Base-by-base conservation (phyloP, 345 rosid genomes). In the Eucalyptus sp. region DNA sequence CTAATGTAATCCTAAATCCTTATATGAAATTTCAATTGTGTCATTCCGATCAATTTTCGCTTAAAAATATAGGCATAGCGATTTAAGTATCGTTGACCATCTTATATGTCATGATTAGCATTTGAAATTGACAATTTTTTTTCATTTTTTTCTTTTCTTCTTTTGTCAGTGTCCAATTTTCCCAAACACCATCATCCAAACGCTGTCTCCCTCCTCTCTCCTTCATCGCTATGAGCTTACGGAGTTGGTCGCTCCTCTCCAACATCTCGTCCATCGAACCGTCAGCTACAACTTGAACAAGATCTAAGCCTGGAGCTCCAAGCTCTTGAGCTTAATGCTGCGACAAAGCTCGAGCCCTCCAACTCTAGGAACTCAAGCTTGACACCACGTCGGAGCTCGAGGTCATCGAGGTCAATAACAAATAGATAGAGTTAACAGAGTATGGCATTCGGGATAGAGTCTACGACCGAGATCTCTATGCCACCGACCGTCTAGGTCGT, bases 31-130 rank as follows among this genome's bases (percentile, higher is more conserved):
- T 33, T 0, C 1, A 33, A 33, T 17, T 1, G 2, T 20, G 7
- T 68, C 25, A 33, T 68, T 68, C 20, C 2, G 1, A 2, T 1
- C 44, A 33, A 68, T 17, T 68, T 68, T 68, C 1, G 1, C 44
- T 17, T 16, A 1, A 68, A 68, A 68, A 9, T 2, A 68, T 2
- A 64, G 5, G 41, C 25, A 33, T 33, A 10, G 3, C 2, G 0
- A 9, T 33, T 4, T 9, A 17, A 4, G 20, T 10, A 4, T 17
- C 7, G 0, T 33, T 33, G 44, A 8, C 20, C 13, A 33, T 68
- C 13, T 33, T 68, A 9, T 31, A 3, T 33, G 81, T 0, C 24
- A 68, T 16, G 0, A 17, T 18, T 1, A 2, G 1, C 37, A 10
- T 68, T 68, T 68, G 13, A 68, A 18, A 33, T 33, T 18, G 24